A percentile compares a stretch with the other conserved stretches of the same genome.
phyloP scores from a whole-genome alignment of 2,329 filamentous ascomycete genomes.

The Dryadomyces quercus-mongolicae region DNA sequence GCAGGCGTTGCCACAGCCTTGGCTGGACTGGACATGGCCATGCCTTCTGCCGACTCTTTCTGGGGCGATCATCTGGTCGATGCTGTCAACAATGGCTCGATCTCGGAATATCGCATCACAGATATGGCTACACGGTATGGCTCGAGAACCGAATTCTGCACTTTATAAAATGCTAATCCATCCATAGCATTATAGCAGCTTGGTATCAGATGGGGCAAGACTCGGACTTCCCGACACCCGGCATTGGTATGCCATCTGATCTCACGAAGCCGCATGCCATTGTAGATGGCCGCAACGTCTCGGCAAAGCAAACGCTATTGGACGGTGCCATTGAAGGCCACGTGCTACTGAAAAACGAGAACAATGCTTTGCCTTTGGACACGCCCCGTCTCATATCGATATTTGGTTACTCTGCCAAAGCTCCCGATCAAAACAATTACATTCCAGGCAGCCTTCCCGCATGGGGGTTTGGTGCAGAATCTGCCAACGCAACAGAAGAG shows the following conservation, averaged over 20 bases:
- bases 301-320: conserved; percentile 28
- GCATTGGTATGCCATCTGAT: conserved; percentile 37
- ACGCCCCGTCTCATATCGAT: conserved; percentile 39
- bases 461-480: conserved; percentile 28
- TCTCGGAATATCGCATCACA: conserved; percentile 39
- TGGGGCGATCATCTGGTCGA: conserved; percentile 43
- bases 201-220: conserved; percentile 47
- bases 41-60: conserved; percentile 36
- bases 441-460: conserved; percentile 22
- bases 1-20: conserved; percentile 47
- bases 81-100: conserved; percentile 47
- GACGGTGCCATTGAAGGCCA: conserved; percentile 51
- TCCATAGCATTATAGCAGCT: conserved; percentile 30
- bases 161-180: conserved; percentile 8
- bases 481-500: conserved; percentile 11
- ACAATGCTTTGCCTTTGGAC: conserved; percentile 40
- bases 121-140: conserved; percentile 15
- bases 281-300: conserved; percentile 41
- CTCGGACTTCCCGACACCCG: conserved; percentile 30
- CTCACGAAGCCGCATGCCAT: conserved; percentile 36
- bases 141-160: conserved; percentile 4
- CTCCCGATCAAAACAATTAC: conserved; percentile 27
- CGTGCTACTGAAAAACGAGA: conserved; percentile 51
- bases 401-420: conserved; percentile 48
- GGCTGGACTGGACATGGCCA: conserved; percentile 60